Conservation (phyloP, 345 rosid species). For the Syzygium jambos region DNA sequence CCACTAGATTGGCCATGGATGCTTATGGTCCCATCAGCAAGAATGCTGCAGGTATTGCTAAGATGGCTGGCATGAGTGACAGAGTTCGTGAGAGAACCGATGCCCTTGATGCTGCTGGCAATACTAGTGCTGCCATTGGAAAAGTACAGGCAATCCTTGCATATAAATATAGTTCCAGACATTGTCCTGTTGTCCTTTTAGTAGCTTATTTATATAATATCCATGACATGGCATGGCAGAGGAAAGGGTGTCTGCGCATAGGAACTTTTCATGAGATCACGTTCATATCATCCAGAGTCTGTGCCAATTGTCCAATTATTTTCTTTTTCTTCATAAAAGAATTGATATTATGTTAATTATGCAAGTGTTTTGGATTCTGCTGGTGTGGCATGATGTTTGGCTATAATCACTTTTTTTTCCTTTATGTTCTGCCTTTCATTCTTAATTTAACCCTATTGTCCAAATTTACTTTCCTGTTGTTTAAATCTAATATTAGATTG, state of each 20-base stretch:
- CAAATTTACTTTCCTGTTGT: background rate
- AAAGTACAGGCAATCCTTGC: constrained; percentile 4
- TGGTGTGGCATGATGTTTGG: too few relatives aligned
- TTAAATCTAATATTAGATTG: background rate
- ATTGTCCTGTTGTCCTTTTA: background rate
- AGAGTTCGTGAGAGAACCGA: too few relatives aligned
- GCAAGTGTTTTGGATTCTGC: too few relatives aligned
- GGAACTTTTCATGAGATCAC: background rate
- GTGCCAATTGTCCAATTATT: background rate
- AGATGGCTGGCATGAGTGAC: constrained; percentile 16
- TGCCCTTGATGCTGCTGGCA: too few relatives aligned
- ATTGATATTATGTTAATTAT: background rate
- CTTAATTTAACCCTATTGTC: background rate
- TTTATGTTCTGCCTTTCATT: background rate
- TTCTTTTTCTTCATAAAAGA: background rate
- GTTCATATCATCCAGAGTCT: background rate
- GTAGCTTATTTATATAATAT: background rate
- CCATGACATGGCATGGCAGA: background rate
- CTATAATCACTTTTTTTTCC: background rate
- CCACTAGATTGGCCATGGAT: constrained; percentile 34
- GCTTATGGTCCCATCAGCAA: constrained; percentile 28
- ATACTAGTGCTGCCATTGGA: constrained; percentile 12
- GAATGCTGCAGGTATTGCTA: constrained; percentile 29
- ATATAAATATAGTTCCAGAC: background rate
- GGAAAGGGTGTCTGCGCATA: background rate